Conservation (phyloP, 495 filamentous ascomycete species). For the Amphirosellinia nigrospora region DNA sequence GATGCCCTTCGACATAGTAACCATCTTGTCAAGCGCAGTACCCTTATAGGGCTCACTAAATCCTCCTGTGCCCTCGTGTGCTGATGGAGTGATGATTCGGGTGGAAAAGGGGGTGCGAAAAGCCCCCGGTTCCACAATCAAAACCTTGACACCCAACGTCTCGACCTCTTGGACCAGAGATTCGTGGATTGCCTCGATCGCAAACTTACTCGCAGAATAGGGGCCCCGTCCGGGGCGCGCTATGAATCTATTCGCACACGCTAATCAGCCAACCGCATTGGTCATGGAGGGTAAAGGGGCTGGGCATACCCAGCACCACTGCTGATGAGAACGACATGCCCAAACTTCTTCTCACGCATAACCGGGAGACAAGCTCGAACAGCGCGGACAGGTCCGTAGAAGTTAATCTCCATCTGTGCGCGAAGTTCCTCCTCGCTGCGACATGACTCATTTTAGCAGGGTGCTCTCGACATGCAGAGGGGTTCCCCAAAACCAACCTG, state of each 20-base stretch:
- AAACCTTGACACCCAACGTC: slow-evolving; percentile 51
- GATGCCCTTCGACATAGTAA: neutral
- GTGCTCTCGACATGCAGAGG: neutral
- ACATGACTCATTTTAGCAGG: neutral
- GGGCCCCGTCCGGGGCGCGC: slow-evolving; percentile 35
- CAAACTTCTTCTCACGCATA: slow-evolving; percentile 46
- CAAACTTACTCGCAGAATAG: slow-evolving; percentile 53
- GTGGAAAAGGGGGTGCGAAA: slow-evolving; percentile 42
- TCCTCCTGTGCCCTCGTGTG: slow-evolving; percentile 31
- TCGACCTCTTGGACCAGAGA: slow-evolving; percentile 47
- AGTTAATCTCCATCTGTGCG: slow-evolving; percentile 47
- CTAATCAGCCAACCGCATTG: neutral
- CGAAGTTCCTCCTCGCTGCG: slow-evolving; percentile 44
- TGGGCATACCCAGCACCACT: slow-evolving; percentile 52
- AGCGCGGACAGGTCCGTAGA: slow-evolving; percentile 49
- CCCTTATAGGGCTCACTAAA: slow-evolving; percentile 25
- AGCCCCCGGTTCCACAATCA: slow-evolving; percentile 55
- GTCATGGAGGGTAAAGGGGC: slow-evolving; percentile 26
- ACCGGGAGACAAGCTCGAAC: slow-evolving; percentile 52
- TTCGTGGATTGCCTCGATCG: slow-evolving; percentile 48
- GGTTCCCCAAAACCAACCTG: neutral
- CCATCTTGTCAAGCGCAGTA: slow-evolving; percentile 27
- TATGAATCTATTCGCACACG: neutral
- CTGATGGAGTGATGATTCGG: slow-evolving; percentile 27
- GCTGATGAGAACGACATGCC: slow-evolving; percentile 48